Conservation (phyloP, 768 basidiomycete genomes). For the Amanita muscaria region DNA sequence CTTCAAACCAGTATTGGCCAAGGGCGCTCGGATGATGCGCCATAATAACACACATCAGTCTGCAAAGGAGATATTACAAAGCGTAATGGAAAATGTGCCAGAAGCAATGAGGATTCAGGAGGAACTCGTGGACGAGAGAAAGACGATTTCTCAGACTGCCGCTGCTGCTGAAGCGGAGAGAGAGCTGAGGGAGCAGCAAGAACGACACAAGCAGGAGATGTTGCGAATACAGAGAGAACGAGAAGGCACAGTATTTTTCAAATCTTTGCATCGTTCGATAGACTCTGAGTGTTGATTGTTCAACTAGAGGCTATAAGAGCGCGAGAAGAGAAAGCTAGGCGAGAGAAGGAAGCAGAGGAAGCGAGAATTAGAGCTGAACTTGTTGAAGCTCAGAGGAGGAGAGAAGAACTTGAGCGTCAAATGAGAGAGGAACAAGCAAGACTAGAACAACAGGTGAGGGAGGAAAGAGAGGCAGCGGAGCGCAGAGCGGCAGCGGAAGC, state of each 20-base stretch:
- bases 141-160: slow-evolving; percentile 41
- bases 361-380: slow-evolving; percentile 35
- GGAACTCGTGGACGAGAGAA: slow-evolving; percentile 43
- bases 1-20: slow-evolving; percentile 43
- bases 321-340: slow-evolving; percentile 38
- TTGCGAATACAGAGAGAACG: slow-evolving; percentile 36
- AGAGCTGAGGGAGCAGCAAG: slow-evolving; percentile 38
- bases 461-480: slow-evolving; percentile 15
- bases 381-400: slow-evolving; percentile 22
- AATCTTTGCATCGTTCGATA: too few relatives aligned
- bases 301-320: slow-evolving; percentile 26
- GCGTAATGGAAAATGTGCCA: slow-evolving; percentile 32
- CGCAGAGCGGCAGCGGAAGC: slow-evolving; percentile 10
- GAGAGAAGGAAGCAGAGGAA: slow-evolving; percentile 36
- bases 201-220: slow-evolving; percentile 40
- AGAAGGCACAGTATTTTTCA: slow-evolving; percentile 19
- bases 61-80: slow-evolving; percentile 32
- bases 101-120: slow-evolving; percentile 42
- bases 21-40: slow-evolving; percentile 36
- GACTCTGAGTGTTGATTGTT: neutral
- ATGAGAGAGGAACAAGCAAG: slow-evolving; percentile 27
- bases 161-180: slow-evolving; percentile 45
- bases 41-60: slow-evolving; percentile 33
- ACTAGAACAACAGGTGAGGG: slow-evolving; percentile 22
- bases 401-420: slow-evolving; percentile 30